These are phyloP conservation scores for Trichoderma sp. DNA, from an alignment of 2,329 filamentous ascomycete genomes.

Conservation along the genomic window DNA sequence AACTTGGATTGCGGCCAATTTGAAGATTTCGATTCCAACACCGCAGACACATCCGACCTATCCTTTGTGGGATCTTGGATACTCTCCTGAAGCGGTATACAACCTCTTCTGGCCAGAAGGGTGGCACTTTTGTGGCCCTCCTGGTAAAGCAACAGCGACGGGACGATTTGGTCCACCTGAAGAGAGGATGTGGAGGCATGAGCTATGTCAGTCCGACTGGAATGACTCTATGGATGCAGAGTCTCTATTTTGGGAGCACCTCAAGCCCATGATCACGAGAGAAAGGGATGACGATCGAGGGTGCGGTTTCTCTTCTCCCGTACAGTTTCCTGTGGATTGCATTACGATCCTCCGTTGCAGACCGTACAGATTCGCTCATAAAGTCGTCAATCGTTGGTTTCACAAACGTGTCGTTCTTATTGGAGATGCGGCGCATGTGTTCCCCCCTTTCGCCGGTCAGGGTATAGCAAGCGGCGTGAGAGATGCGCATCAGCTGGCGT, in stretches of 20 bases:
- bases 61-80: background rate
- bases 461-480: slow-evolving; percentile 39
- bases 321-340: background rate
- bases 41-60: background rate
- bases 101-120: background rate
- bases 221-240: background rate
- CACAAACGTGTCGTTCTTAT: slow-evolving; percentile 43
- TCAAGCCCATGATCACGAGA: background rate
- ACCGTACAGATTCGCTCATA: background rate
- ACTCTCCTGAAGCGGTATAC: background rate
- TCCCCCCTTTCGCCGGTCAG: slow-evolving; percentile 48
- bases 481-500: slow-evolving; percentile 37
- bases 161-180: background rate
- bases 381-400: slow-evolving; percentile 24
- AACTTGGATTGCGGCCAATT: background rate
- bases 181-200: background rate
- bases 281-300: background rate
- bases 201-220: background rate
- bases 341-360: background rate
- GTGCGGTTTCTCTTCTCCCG: background rate
- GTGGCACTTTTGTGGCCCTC: background rate
- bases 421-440: slow-evolving; percentile 54
- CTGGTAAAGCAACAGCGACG: background rate
- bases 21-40: background rate
- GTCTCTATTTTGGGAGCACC: background rate